These are phyloP conservation scores for Hypsizygus marmoreus DNA, from an alignment of 768 basidiomycete genomes.

Conservation along the genomic window DNA sequence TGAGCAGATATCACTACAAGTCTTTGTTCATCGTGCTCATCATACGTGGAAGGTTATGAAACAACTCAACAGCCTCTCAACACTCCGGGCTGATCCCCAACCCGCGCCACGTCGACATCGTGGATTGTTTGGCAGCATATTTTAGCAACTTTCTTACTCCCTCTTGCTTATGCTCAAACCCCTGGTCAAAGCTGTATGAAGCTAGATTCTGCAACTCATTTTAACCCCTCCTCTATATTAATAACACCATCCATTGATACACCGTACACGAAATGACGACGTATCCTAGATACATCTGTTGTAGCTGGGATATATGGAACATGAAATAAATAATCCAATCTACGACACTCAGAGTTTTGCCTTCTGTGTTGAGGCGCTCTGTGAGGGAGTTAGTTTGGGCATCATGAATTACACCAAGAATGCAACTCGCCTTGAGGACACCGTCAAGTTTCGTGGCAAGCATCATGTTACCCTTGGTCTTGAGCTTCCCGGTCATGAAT, in stretches of 20 bases:
- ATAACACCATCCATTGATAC: conserved; percentile 8
- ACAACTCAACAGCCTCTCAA: conserved; percentile 89
- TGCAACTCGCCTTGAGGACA: conserved; percentile 68
- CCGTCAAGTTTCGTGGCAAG: conserved; percentile 87
- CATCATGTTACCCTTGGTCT: conserved; percentile 95
- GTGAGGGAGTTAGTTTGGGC: conserved; percentile 53
- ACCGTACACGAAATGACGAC: conserved; percentile 9
- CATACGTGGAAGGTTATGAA: conserved; percentile 99
- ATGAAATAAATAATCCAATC: conserved; percentile 3
- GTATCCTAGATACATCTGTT: conserved; percentile 3
- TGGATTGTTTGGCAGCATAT: conserved; percentile 78
- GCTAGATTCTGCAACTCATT: conserved; percentile 9
- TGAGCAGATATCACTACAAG: conserved; percentile 25
- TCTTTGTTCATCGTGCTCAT: conserved; percentile 6
- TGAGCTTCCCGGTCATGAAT: conserved; percentile 94
- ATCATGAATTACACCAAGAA: conserved; percentile 42
- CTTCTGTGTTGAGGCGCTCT: conserved; percentile 47
- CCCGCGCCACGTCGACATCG: conserved; percentile 72
- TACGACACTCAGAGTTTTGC: conserved; percentile 40
- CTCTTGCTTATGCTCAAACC: not conserved
- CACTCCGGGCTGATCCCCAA: conserved; percentile 81
- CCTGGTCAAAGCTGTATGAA: conserved; percentile 6
- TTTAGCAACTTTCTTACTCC: conserved; percentile 44
- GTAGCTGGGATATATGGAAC: conserved; percentile 11
- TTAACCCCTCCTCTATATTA: conserved; percentile 10